A percentile compares a stretch with the other conserved stretches of the same genome.
These are phyloP conservation scores for Rhytidiadelphus loreus DNA, from an alignment of 225 moss, liverwort and hornwort genomes.

Conservation along the genomic window DNA sequence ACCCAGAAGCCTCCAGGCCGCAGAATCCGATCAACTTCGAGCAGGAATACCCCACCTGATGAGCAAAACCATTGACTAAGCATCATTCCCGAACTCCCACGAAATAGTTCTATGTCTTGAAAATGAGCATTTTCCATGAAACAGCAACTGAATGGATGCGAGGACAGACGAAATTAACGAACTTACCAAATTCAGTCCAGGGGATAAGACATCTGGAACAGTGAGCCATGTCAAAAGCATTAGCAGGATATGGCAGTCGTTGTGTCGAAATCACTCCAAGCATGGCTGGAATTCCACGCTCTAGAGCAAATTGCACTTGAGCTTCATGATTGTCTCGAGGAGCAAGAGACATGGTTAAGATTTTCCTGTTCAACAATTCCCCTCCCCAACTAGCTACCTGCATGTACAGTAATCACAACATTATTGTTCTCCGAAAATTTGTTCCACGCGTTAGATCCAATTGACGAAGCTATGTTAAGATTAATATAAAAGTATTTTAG, in stretches of 20 bases:
- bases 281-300: constrained; percentile 94
- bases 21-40: constrained; percentile 87
- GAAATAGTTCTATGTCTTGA: background rate
- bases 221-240: constrained; percentile 92
- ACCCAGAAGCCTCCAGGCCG: constrained; percentile 98
- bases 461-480: background rate
- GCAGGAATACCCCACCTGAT: constrained; percentile 77
- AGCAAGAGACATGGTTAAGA: constrained; percentile 81
- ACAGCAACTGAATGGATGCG: background rate
- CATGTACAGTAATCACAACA: background rate
- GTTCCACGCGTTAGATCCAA: background rate
- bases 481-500: background rate
- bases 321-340: constrained; percentile 97
- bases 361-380: constrained; percentile 54
- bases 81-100: background rate
- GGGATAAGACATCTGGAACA: constrained; percentile 95
- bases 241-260: constrained; percentile 81
- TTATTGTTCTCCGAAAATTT: background rate
- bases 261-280: constrained; percentile 86
- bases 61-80: background rate
- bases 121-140: background rate
- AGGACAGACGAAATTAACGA: background rate
- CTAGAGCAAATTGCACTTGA: constrained; percentile 92
- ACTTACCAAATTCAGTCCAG: constrained; percentile 84
- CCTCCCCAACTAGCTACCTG: constrained; percentile 99